Base-by-base conservation (phyloP, 176 grass and related monocot genomes). In the Hyparrhenia diplandra region DNA sequence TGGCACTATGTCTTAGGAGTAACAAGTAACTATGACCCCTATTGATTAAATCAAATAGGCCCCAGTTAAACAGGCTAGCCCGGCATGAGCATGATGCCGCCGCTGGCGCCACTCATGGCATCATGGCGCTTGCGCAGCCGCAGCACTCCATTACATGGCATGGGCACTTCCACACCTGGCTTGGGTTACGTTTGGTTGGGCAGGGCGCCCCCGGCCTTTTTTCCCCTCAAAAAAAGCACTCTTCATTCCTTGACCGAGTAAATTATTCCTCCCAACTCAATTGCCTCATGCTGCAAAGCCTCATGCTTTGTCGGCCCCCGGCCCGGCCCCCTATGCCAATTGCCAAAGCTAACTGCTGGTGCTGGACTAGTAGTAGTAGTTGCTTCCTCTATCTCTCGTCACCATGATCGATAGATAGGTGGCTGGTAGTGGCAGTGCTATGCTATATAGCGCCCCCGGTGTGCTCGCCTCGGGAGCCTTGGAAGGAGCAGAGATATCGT, bases 261-360 rank as follows among this genome's bases (percentile, higher is more conserved):
- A 92, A 85, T 85, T 82, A 77, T 80, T 66, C 52, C 31, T 20
- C 59, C 52, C 68, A 29, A 46, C 68, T 88, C 89, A 79, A 91
- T 89, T 94, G 87, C 89, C 60, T 94, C 86, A 94, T 88, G 88
- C 85, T 91, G 87, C 82, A 84, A 90, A 86, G 88, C 87, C 78
- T 90, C 91, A 94, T 91, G 89, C 92, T 94, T 89, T 94, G 92
- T 94, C 92, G 89, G 83, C 14, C 69, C n/a, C 47, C 80, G 84
- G 67, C 42, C 76, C 40, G 18, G 51, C 7, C 80, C 81, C 69
- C 58, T 24, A 63, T 52, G 55, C 3, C 46, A 21, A n/a, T 75
- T 52, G 55, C 3, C 46, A 21, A n/a, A 80, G 66, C n/a, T 59
- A 84, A 52, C 69, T n/a, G n/a, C n/a, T n/a, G n/a, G n/a, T n/a